A percentile compares a stretch with the other conserved stretches of the same genome.
These are phyloP conservation scores for Pogostemon cablin DNA, from an alignment of 257 asterid genomes.

Conservation along the genomic window DNA sequence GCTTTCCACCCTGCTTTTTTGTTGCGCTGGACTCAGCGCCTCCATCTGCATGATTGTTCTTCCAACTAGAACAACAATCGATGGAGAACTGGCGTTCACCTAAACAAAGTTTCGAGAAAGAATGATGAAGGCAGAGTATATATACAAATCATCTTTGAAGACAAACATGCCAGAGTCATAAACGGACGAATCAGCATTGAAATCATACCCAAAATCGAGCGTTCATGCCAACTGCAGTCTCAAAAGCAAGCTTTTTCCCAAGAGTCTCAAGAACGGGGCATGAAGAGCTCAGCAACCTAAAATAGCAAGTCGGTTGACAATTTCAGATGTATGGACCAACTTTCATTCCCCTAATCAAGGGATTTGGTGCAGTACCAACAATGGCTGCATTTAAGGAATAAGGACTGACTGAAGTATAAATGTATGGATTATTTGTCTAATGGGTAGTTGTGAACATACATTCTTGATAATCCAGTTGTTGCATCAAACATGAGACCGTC, in stretches of 20 bases:
- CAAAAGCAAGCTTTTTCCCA: slow-evolving; percentile 93
- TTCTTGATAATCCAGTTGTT: slow-evolving; percentile 87
- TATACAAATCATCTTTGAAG: slow-evolving; percentile 13
- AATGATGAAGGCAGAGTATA: background rate
- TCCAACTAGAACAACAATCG: slow-evolving; percentile 67
- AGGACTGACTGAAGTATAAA: background rate
- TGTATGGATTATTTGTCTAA: background rate
- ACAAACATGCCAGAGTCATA: slow-evolving; percentile 1
- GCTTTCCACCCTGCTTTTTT: slow-evolving; percentile 77
- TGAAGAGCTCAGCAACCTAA: slow-evolving; percentile 81
- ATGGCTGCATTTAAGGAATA: background rate
- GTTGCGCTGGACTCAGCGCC: slow-evolving; percentile 76
- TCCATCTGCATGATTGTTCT: slow-evolving; percentile 85
- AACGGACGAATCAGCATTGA: slow-evolving; percentile 19
- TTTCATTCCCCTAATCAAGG: no score
- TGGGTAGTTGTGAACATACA: slow-evolving; percentile 42
- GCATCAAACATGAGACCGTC: slow-evolving; percentile 94
- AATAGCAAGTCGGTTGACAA: background rate
- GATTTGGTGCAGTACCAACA: no score
- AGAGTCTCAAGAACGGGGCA: slow-evolving; percentile 88
- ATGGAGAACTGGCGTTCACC: slow-evolving; percentile 82
- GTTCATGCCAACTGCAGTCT: slow-evolving; percentile 89
- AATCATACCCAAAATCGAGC: slow-evolving; percentile 93
- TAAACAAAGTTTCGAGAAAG: slow-evolving; percentile 26
- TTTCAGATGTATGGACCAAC: no score